Evolutionary conservation across 2,329 filamentous ascomycete genomes (phyloP), one percentile per base, ranked within the genome.

Genomic region (Colletotrichum brevisporum): DNA sequence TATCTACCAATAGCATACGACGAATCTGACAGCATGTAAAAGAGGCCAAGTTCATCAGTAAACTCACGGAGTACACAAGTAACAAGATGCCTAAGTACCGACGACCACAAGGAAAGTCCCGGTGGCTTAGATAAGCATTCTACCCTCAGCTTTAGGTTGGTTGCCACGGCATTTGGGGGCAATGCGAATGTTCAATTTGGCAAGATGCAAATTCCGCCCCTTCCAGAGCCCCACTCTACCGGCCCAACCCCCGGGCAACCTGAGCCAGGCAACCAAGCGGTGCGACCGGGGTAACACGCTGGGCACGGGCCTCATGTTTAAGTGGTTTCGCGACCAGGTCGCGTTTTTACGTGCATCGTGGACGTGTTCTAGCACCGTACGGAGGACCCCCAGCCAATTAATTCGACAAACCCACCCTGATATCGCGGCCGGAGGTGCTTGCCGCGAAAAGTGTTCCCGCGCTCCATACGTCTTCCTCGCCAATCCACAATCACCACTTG

Each of bases 331-430:
- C 67, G 59, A 51, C 62, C 41, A 59, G 67, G 55, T 72, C 72
- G 72, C 72, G 72, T 73, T 68, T 67, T 69, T 68, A 73, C 72
- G 72, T 73, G 71, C 51, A 70, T 63, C 72, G 62, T 63, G 64
- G 62, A 59, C 69, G 66, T 67, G 70, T 70, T 69, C 63, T 58
- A 72, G 62, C 64, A 63, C 16, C 60, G 50, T 52, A 24, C 21
- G 21, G 21, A 24, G 26, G 53, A 70, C 43, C 67, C 57, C 57
- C 53, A 63, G 64, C 67, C 64, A 70, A 68, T 70, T 69, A 65
- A 59, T 61, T 53, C 52, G 31, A 48, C 36, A 21, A 27, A 27
- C 61, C 62, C 63, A 69, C 56, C 51, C 52, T 51, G 43, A 43
- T 15, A 54, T 59, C 56, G 63, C 16, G 43, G 57, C 51, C 50